These are phyloP conservation scores for Cucumis hystrix DNA, from an alignment of 306 rosid species.

Conservation along the genomic window DNA sequence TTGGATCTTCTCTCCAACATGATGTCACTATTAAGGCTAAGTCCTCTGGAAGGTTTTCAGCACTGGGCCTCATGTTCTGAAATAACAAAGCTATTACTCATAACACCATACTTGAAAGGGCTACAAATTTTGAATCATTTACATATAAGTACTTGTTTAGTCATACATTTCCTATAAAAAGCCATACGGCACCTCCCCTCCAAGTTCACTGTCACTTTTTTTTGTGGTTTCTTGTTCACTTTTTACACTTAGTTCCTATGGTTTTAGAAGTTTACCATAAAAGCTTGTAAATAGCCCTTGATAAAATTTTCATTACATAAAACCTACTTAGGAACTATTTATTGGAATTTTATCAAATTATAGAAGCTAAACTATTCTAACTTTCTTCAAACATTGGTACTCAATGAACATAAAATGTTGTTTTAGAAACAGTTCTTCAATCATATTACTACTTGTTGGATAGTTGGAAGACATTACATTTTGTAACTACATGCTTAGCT, in stretches of 20 bases:
- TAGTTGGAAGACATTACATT: not conserved
- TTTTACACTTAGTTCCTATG: too few species aligned
- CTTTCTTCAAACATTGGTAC: too few species aligned
- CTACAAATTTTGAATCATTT: not conserved
- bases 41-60: conserved; percentile 9
- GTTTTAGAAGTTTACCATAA: too few species aligned
- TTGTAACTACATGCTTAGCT: not conserved
- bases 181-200: not conserved
- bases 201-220: too few species aligned
- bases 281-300: too few species aligned
- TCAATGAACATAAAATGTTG: too few species aligned
- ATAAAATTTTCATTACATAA: too few species aligned
- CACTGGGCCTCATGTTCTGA: conserved; percentile 12
- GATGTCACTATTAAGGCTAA: conserved; percentile 9
- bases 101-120: not conserved
- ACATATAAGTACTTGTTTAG: not conserved
- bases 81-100: not conserved
- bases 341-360: too few species aligned
- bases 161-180: not conserved
- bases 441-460: not conserved
- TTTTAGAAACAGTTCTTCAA: not conserved
- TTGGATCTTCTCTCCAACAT: conserved; percentile 13
- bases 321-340: too few species aligned
- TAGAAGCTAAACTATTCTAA: too few species aligned
- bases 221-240: too few species aligned